Conservation (phyloP, 768 basidiomycete genomes). For the Suillus occidentalis region DNA sequence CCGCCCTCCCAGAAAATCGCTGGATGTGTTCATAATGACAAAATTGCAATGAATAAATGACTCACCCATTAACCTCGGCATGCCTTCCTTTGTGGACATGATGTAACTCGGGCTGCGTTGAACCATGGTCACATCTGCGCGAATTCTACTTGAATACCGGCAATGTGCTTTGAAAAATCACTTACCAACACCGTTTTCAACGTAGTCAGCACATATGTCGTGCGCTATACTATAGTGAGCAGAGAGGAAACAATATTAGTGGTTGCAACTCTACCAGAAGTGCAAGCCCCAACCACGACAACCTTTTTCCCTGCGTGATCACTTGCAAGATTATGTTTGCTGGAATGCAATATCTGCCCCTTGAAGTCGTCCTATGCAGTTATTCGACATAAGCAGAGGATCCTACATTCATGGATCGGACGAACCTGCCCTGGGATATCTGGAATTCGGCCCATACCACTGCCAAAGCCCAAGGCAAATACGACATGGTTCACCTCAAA, state of each 20-base stretch:
- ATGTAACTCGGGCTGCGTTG: slow-evolving; percentile 57
- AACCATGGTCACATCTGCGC: slow-evolving; percentile 44
- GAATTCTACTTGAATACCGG: neutral
- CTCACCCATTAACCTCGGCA: slow-evolving; percentile 25
- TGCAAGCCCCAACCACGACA: slow-evolving; percentile 65
- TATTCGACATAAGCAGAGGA: neutral
- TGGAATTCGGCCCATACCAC: slow-evolving; percentile 45
- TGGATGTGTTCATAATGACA: neutral
- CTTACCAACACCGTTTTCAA: slow-evolving; percentile 45
- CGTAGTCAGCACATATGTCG: slow-evolving; percentile 50
- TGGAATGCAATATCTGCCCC: slow-evolving; percentile 63
- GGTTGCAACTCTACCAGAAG: slow-evolving; percentile 42
- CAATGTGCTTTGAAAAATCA: neutral
- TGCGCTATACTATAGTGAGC: slow-evolving; percentile 33
- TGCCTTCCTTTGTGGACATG: slow-evolving; percentile 45
- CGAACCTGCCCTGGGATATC: slow-evolving; percentile 44
- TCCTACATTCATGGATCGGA: neutral
- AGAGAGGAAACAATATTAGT: neutral
- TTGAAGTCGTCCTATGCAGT: slow-evolving; percentile 52
- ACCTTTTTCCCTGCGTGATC: slow-evolving; percentile 71
- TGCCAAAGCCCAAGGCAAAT: slow-evolving; percentile 48
- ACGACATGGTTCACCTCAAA: slow-evolving; percentile 51
- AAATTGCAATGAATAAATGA: slow-evolving; percentile 15
- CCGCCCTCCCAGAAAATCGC: slow-evolving; percentile 44
- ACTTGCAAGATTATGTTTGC: slow-evolving; percentile 49